Evolutionary conservation across 2,329 filamentous ascomycete species (phyloP), one percentile per base, ranked within the genome.

Genomic region (Arthrobotrys conoides): DNA sequence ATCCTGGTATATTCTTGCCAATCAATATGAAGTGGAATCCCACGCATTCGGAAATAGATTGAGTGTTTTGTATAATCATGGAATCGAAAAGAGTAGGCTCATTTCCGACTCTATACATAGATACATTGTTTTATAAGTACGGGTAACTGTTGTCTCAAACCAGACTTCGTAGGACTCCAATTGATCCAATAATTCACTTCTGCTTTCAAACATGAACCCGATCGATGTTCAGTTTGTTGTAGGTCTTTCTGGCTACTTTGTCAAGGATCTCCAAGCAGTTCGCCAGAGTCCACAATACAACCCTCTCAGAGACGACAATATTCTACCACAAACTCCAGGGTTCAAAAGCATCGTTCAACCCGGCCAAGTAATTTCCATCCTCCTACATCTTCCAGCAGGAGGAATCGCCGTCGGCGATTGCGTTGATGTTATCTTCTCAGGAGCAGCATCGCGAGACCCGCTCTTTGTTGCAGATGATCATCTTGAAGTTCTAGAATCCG

Each of bases 391-490:
- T 0, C 80, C 80, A 14, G 65, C 70, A 22, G 71, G 76, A 27
- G 53, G 48, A 18, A 16, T 71, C 16, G 80, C 79, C 14, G 64
- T 81, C 6, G 80, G 80, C 0, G 80, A 81, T 48, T 80, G 80
- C n/a, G 80, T 79, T 27, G 80, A 80, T 63, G 79, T 81, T 38
- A 81, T 81, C 44, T 81, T 81, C 44, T 81, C 80, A n/a, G 79
- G 80, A 14, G 80, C 78, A 10, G 80, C 79, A 10, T 80, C 80
- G 14, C 75, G 80, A 24, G 80, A 80, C 46, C 71, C 79, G 14
- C 57, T 80, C 12, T 81, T 81, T 48, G 30, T 73, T 20, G 75
- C 80, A 5, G 71, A 73, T 46, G 71, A 81, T 5, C 79, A 81
- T 53, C 61, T 80, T 12, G 71, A 66, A 10, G 51, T 77, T 10